Evolutionary conservation across 495 filamentous ascomycete genomes (phyloP).

Genomic region (Xylaria venustula): DNA sequence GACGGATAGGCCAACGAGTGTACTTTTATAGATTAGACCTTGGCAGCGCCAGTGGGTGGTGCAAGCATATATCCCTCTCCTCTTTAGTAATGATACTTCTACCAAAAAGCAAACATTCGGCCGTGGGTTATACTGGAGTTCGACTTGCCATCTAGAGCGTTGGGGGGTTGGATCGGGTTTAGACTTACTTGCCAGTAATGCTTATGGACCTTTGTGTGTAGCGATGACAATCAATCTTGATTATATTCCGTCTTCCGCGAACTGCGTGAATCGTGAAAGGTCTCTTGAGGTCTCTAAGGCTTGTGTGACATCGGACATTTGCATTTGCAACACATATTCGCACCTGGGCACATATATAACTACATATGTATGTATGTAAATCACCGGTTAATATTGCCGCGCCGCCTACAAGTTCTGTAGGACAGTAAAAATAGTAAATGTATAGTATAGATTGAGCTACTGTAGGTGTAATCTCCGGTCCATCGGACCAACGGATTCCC

Average conservation of each 20-base stretch:
- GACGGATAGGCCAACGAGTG: slow-evolving; percentile 31
- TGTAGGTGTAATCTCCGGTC: background rate
- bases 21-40: slow-evolving; percentile 37
- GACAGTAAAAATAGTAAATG: no score
- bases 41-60: slow-evolving; percentile 20
- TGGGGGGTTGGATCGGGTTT: slow-evolving; percentile 26
- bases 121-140: slow-evolving; percentile 21
- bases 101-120: slow-evolving; percentile 15
- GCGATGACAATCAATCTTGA: background rate
- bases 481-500: background rate
- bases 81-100: slow-evolving; percentile 21
- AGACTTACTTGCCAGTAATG: slow-evolving; percentile 22
- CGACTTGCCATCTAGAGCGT: slow-evolving; percentile 17
- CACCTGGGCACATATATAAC: no score
- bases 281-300: no score
- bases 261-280: no score
- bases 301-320: no score
- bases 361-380: no score
- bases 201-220: slow-evolving; percentile 15
- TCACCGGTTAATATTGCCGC: background rate
- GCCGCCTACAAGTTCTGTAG: background rate
- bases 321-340: no score
- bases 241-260: no score
- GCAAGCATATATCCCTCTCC: slow-evolving; percentile 34
- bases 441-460: no score